A percentile compares a stretch with the other conserved stretches of the same genome.
Evolutionary conservation across 2,329 filamentous ascomycete species (phyloP).

Genomic region (Neophaeococcomyces aloes): DNA sequence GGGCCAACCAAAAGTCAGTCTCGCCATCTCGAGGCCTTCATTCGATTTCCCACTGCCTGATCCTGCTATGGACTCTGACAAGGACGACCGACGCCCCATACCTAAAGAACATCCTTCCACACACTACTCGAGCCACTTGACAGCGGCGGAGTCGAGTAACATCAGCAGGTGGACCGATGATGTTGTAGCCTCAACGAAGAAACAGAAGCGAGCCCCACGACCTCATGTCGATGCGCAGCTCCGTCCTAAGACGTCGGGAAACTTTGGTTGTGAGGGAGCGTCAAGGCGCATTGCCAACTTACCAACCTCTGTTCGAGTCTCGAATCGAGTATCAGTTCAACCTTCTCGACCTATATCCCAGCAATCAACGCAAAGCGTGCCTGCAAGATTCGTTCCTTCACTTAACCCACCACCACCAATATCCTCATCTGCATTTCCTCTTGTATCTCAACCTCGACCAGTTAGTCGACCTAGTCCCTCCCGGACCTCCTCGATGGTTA

Average conservation of each 20-base stretch:
- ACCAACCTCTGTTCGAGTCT: conserved; percentile 66
- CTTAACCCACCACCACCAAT: conserved; percentile 15
- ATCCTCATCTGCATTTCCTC: conserved; percentile 15
- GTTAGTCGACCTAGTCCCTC: conserved; percentile 11
- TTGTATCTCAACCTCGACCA: conserved; percentile 10
- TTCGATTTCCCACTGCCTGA: conserved; percentile 1
- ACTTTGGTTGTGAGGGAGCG: conserved; percentile 28
- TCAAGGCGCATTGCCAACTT: conserved; percentile 66
- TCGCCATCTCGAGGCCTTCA: not conserved
- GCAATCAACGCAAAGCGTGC: conserved; percentile 35
- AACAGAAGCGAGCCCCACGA: conserved; percentile 79
- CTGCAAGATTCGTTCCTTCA: conserved; percentile 21
- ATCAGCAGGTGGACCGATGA: conserved; percentile 34
- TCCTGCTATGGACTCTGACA: conserved; percentile 3
- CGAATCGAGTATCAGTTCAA: conserved; percentile 32
- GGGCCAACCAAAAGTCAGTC: not conserved
- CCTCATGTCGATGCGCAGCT: conserved; percentile 57
- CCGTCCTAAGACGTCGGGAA: conserved; percentile 50
- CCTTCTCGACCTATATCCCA: conserved; percentile 36
- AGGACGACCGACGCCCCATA: conserved; percentile 4
- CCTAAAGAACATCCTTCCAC: conserved; percentile 23
- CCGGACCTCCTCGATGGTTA: conserved; percentile 13
- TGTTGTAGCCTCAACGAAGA: conserved; percentile 43
- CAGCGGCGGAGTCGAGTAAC: conserved; percentile 35
- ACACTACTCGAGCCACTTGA: conserved; percentile 32